A percentile compares a stretch with the other conserved stretches of the same genome.
Evolutionary conservation across 2,329 filamentous ascomycete genomes (phyloP).

Genomic region (Corniculantispora saksenae): DNA sequence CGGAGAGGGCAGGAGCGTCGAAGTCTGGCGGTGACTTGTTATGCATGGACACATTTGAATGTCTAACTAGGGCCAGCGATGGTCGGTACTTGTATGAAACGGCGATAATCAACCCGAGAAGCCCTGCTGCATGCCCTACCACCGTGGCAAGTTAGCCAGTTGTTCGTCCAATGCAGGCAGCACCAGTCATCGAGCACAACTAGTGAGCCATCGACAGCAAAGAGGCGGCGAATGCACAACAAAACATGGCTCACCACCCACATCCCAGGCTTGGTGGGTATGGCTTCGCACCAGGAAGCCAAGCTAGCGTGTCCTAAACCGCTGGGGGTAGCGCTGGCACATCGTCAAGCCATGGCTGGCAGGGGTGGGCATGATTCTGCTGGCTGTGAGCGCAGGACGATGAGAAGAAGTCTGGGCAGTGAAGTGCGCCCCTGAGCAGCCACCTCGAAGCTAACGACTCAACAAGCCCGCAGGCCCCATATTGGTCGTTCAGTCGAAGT

Average conservation of each 20-base stretch:
- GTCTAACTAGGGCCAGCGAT: not conserved
- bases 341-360: not conserved
- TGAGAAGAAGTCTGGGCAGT: not conserved
- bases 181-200: not conserved
- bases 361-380: not conserved
- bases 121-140: not conserved
- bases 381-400: not conserved
- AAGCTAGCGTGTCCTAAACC: not conserved
- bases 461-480: slow-evolving; percentile 11
- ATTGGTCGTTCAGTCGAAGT: not conserved
- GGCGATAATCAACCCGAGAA: not conserved
- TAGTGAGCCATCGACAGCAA: not conserved
- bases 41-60: not conserved
- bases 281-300: not conserved
- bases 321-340: not conserved
- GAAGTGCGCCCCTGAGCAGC: slow-evolving; percentile 5
- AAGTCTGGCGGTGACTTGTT: slow-evolving; percentile 9
- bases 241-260: not conserved
- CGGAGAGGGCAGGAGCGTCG: not conserved
- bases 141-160: not conserved
- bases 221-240: not conserved
- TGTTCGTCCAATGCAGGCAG: not conserved
- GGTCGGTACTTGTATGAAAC: not conserved
- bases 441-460: slow-evolving; percentile 17
- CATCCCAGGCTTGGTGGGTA: not conserved